These are phyloP conservation scores for Galerina sulciceps DNA, from an alignment of 768 basidiomycete species.

Conservation along the genomic window DNA sequence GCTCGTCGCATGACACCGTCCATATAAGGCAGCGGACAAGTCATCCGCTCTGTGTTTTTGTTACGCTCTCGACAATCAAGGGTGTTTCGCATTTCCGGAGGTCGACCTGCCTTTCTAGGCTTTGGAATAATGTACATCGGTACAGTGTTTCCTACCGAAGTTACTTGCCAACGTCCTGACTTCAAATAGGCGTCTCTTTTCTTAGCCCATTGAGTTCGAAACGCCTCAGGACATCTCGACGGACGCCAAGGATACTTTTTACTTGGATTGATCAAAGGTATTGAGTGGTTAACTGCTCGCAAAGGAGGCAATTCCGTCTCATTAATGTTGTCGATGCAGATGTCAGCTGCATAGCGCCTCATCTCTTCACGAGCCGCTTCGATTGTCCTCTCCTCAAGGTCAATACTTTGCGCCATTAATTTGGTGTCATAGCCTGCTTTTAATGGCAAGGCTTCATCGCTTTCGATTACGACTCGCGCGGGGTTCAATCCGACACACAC, in stretches of 20 bases:
- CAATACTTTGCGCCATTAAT: neutral
- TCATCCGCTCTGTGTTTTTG: constrained; percentile 16
- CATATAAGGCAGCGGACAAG: constrained; percentile 16
- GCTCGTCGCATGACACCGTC: constrained; percentile 14
- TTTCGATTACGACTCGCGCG: constrained; percentile 24
- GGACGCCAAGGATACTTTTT: constrained; percentile 35
- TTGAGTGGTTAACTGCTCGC: constrained; percentile 42
- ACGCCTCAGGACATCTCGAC: constrained; percentile 39
- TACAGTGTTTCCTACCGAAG: constrained; percentile 32
- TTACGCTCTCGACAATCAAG: constrained; percentile 14
- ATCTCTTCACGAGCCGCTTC: constrained; percentile 2
- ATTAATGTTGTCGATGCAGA: constrained; percentile 16
- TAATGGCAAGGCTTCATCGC: neutral
- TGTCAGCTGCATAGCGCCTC: constrained; percentile 15
- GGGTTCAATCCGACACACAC: constrained; percentile 33
- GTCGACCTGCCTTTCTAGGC: constrained; percentile 23
- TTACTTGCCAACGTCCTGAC: constrained; percentile 30
- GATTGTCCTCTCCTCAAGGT: constrained; percentile 14
- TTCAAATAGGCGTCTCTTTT: constrained; percentile 30
- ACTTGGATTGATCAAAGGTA: constrained; percentile 40
- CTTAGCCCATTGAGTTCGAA: constrained; percentile 29
- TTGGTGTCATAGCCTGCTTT: neutral
- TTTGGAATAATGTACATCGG: constrained; percentile 41
- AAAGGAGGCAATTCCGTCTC: constrained; percentile 40
- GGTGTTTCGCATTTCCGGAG: constrained; percentile 27